Conservation (phyloP, 371 early-diverging fungal species). For the Mucor sp. region DNA sequence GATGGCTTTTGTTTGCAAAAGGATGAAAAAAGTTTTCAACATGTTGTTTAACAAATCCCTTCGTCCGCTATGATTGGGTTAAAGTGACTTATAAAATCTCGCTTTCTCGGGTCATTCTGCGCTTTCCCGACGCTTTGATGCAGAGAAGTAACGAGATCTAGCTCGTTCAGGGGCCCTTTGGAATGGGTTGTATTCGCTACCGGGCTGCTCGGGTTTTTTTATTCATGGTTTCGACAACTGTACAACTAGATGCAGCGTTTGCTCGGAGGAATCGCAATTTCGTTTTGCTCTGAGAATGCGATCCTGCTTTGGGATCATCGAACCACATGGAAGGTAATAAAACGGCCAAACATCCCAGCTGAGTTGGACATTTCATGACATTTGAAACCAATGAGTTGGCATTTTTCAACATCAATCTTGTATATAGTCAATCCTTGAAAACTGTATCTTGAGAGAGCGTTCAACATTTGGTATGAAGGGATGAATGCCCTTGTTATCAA, state of each 20-base stretch:
- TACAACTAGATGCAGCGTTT: not conserved
- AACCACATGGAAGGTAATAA: not conserved
- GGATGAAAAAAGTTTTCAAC: not conserved
- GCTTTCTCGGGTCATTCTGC: not conserved
- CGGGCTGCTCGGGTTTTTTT: not conserved
- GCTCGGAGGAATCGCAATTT: not conserved
- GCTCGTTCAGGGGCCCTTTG: not conserved
- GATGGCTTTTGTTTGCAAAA: not conserved
- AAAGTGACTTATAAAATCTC: not conserved
- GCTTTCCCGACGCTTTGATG: not conserved
- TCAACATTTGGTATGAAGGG: too few species aligned
- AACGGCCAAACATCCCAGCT: not conserved
- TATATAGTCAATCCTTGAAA: too few species aligned
- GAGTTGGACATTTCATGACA: not conserved
- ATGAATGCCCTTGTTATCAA: too few species aligned
- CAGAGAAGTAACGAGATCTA: not conserved
- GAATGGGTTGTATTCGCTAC: not conserved
- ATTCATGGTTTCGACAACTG: not conserved
- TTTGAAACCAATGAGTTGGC: not conserved
- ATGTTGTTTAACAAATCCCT: constrained; percentile 1
- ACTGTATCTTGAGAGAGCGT: too few species aligned
- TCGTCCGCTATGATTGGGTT: constrained; percentile 1
- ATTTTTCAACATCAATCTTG: not conserved
- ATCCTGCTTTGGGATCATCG: not conserved
- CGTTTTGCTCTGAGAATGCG: not conserved